Base-by-base conservation (phyloP, 768 basidiomycete genomes). In the Exidia glandulosa region DNA sequence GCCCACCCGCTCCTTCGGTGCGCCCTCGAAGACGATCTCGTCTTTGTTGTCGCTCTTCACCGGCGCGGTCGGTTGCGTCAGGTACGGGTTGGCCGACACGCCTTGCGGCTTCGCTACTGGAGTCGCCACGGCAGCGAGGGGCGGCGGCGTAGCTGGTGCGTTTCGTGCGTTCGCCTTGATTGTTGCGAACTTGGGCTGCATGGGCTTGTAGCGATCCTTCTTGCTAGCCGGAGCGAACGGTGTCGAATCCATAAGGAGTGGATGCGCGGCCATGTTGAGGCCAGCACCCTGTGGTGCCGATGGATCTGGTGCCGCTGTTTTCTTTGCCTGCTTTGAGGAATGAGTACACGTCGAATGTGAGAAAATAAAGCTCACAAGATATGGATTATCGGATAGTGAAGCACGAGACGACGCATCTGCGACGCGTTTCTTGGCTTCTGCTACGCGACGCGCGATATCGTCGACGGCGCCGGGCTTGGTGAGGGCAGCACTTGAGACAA, bases 141-240 rank as follows among this genome's bases (percentile, higher is more conserved):
- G 76, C 12, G 72, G 77, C 2, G 72, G 83, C 2, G 88, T 83
- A 1, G 85, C 84, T 3, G 88, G 83, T 2, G 77, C 77, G 61
- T 84, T 87, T n/a, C 90, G 83, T 7, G 81, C 80, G 65, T 95
- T 94, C 4, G 89, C 89, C 77, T 88, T 93, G 72, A 95, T 94
- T 2, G 92, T 91, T 0, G 94, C 90, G 71, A 98, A 99, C 72
- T 99, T 99, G 57, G 96, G 96, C 63, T 94, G 94, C 94, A 99
- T 97, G 19, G 95, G 93, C 70, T 94, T 95, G 73, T 96, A 96
- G 62, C 88, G 76, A 71, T 96, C 91, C 71, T 94, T 92, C 73
- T 89, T 90, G 30, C 85, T 86, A 72, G 86, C 85, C 2, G 79
- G 81, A 3, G 79, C 74, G 2, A 74, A 67, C 6, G 81, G 76